These are phyloP conservation scores for Aspergillus ochraceoroseus DNA, from an alignment of 2,329 filamentous ascomycete genomes.

Conservation along the genomic window DNA sequence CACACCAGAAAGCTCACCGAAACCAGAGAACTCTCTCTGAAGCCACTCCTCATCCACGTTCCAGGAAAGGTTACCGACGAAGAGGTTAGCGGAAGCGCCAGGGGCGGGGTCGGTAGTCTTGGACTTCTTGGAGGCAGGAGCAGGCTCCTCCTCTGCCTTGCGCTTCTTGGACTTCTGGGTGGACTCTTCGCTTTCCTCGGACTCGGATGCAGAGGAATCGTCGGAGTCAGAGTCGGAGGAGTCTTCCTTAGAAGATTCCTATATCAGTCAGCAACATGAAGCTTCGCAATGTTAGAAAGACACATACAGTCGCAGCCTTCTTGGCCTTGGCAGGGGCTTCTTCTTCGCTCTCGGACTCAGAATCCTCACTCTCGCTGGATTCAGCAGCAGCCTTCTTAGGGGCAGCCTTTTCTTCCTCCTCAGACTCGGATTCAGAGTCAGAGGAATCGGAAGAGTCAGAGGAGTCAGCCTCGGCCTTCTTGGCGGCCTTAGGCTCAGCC, in stretches of 20 bases:
- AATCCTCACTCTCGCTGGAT: slow-evolving; percentile 27
- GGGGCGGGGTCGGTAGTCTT: slow-evolving; percentile 49
- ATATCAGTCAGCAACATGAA: slow-evolving; percentile 7
- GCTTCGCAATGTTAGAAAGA: neutral
- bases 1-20: slow-evolving; percentile 65
- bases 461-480: slow-evolving; percentile 28
- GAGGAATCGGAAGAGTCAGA: slow-evolving; percentile 29
- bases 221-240: slow-evolving; percentile 17
- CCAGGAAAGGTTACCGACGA: slow-evolving; percentile 88
- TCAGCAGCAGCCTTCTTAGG: slow-evolving; percentile 29
- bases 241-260: slow-evolving; percentile 17
- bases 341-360: slow-evolving; percentile 32
- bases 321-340: slow-evolving; percentile 35
- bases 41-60: slow-evolving; percentile 80
- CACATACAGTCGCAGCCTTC: slow-evolving; percentile 31
- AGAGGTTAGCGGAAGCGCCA: slow-evolving; percentile 59
- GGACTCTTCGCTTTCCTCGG: slow-evolving; percentile 33
- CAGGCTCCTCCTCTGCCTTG: slow-evolving; percentile 46
- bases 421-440: slow-evolving; percentile 26
- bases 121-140: slow-evolving; percentile 53
- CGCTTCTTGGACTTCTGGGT: slow-evolving; percentile 44
- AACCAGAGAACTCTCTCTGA: slow-evolving; percentile 72
- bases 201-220: slow-evolving; percentile 31
- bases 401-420: slow-evolving; percentile 35
- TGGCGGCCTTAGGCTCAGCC: slow-evolving; percentile 24